Percentiles rank a stretch among this genome's conserved stretches.
Conservation (phyloP, 208 protist genomes). For the Porcisia deanei region DNA sequence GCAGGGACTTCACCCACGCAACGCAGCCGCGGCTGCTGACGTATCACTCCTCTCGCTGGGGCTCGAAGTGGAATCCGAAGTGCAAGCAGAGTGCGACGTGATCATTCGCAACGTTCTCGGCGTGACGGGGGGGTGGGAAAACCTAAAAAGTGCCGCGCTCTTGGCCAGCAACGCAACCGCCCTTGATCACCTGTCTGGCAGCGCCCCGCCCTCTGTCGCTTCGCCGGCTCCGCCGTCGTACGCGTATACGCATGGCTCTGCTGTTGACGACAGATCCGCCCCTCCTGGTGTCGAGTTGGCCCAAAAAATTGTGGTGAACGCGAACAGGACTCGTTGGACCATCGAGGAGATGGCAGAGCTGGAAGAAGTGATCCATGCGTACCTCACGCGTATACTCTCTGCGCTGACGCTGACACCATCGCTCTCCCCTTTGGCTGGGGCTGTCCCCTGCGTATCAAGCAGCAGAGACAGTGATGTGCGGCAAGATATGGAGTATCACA, state of each 20-base stretch:
- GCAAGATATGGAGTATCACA: not conserved
- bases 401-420: not conserved
- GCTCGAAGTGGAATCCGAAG: conserved; percentile 7
- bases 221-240: not conserved
- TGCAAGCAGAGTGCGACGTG: conserved; percentile 57
- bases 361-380: conserved; percentile 5
- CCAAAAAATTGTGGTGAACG: not conserved
- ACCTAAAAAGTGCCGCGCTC: conserved; percentile 19
- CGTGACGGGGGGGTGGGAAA: conserved; percentile 48
- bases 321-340: conserved; percentile 1
- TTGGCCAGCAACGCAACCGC: not conserved
- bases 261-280: not conserved
- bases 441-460: not conserved
- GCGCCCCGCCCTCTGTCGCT: not conserved
- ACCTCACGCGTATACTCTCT: not conserved
- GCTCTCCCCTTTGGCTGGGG: not conserved
- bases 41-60: not conserved
- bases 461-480: not conserved
- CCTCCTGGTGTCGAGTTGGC: not conserved
- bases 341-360: conserved; percentile 12
- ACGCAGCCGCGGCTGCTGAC: not conserved
- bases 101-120: conserved; percentile 51
- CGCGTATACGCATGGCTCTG: not conserved
- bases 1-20: not conserved
- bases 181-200: not conserved